Conservation (phyloP, 768 basidiomycete genomes). For the Boletus speciosus region DNA sequence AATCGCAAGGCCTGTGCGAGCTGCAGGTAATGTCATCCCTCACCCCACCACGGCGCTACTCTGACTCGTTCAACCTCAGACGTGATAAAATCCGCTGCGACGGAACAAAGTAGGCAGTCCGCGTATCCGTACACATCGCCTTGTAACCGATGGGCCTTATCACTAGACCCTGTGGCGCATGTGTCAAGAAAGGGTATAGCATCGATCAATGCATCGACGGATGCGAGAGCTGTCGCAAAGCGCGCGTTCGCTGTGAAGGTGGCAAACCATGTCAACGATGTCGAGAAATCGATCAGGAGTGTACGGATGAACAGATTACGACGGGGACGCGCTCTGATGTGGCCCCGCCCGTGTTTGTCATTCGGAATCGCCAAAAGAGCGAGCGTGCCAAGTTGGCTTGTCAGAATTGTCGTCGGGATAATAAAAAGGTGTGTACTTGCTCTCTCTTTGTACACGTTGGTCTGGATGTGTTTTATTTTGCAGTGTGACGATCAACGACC, state of each 20-base stretch:
- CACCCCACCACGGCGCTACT: neutral
- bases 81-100: conserved; percentile 64
- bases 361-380: conserved; percentile 32
- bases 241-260: conserved; percentile 42
- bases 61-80: conserved; percentile 29
- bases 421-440: conserved; percentile 51
- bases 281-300: conserved; percentile 38
- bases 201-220: conserved; percentile 58
- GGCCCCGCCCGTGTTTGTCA: conserved; percentile 18
- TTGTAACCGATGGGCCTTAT: conserved; percentile 2
- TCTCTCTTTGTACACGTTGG: neutral
- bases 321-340: conserved; percentile 24
- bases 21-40: conserved; percentile 42
- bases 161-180: conserved; percentile 55
- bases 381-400: conserved; percentile 61
- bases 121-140: neutral
- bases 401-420: conserved; percentile 57
- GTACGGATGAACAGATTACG: conserved; percentile 40
- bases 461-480: neutral
- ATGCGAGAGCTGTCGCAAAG: conserved; percentile 55
- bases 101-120: conserved; percentile 41
- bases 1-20: conserved; percentile 51
- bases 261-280: conserved; percentile 37
- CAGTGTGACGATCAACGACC: conserved; percentile 65
- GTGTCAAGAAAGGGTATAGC: conserved; percentile 51